Conservation (phyloP, 768 basidiomycete species). For the Rhodosporidiobolus sp. region DNA sequence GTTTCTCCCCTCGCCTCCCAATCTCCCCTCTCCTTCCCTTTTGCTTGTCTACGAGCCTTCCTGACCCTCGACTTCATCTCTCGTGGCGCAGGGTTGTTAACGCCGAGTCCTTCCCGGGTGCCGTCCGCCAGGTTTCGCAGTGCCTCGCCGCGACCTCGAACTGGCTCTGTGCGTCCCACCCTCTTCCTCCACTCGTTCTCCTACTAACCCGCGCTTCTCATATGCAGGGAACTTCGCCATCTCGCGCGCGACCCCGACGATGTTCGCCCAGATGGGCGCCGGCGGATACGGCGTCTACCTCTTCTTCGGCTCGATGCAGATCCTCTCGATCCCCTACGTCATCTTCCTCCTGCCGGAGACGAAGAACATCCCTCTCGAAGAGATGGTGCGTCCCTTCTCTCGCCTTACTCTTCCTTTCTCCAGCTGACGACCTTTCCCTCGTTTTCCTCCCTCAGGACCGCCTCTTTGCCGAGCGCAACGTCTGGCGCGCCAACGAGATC, state of each 20-base stretch:
- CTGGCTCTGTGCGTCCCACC: slow-evolving; percentile 30
- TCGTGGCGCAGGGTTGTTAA: no score
- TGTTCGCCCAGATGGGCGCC: slow-evolving; percentile 44
- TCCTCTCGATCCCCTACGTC: slow-evolving; percentile 21
- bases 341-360: slow-evolving; percentile 31
- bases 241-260: slow-evolving; percentile 45
- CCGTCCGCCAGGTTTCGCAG: slow-evolving; percentile 43
- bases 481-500: slow-evolving; percentile 28
- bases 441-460: slow-evolving; percentile 11
- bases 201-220: slow-evolving; percentile 1
- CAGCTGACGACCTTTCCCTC: neutral
- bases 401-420: neutral
- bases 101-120: slow-evolving; percentile 51
- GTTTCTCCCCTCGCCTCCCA: no score
- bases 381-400: slow-evolving; percentile 25
- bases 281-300: slow-evolving; percentile 25
- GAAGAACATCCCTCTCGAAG: slow-evolving; percentile 32
- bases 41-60: no score
- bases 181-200: slow-evolving; percentile 36
- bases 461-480: slow-evolving; percentile 13
- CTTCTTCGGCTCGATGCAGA: slow-evolving; percentile 17
- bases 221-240: slow-evolving; percentile 42
- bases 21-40: no score
- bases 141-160: slow-evolving; percentile 40
- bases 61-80: no score